Base-by-base conservation (phyloP, 225 moss, liverwort and hornwort species). In the Pleurozium schreberi region DNA sequence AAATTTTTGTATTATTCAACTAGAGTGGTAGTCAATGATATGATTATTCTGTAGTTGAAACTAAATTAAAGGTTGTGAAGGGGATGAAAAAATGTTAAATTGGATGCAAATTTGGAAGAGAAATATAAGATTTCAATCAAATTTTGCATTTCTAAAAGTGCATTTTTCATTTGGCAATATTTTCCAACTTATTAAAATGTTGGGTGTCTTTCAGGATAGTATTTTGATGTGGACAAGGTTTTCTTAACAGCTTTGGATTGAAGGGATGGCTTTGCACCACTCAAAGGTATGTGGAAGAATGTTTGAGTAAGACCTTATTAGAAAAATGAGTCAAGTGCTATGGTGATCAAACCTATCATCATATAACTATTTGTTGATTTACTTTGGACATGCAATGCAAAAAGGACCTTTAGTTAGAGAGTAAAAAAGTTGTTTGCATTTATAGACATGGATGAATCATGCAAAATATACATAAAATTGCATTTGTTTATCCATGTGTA, bases 141-240 rank as follows among this genome's bases (percentile, higher is more conserved):
- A 9, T 38, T 15, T 55, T 36, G 26, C 9, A 10, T 38, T 38
- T 25, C 9, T n/a, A n/a, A 10, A 25, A 25, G 3, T 38, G 25
- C 2, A 38, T 38, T 22, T 53, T 14, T 3, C 25, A 3, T 23
- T 38, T 36, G 36, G 53, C 6, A 36, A 53, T 53, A 77, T 2
- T 2, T 77, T 14, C 9, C 12, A 23, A 2, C 9, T 36, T 20
- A 19, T 20, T 33, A 20, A 33, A 75, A 50, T 20, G 20, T 33
- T 33, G 20, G 2, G 0, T 17, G 2, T 28, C 18, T 74, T 75
- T 33, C n/a, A n/a, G n/a, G 13, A 13, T 1, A 0, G 20, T 8
- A 20, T 14, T 50, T 36, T 52, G 1, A 76, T 14, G 14, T 20
- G 1, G 21, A 52, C 4, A 50, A 33, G 34, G 14, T 8, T 20